A percentile compares a stretch with the other conserved stretches of the same genome.
phyloP scores from a whole-genome alignment of 139 green algal species.

The Astrephomene gubernaculifera region DNA sequence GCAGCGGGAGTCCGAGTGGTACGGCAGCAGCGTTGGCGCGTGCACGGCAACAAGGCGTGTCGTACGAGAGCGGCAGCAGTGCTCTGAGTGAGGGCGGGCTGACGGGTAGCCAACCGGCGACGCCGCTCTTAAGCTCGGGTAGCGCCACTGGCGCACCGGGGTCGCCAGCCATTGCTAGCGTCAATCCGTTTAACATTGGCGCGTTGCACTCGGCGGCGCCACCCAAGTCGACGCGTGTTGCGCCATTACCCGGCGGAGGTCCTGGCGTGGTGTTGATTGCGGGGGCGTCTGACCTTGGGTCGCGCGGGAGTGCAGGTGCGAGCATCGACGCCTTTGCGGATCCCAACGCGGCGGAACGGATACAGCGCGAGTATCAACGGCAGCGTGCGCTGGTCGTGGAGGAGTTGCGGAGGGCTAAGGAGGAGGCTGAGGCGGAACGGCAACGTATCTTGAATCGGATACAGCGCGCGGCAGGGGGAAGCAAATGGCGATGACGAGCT shows the following conservation, averaged over 20 bases:
- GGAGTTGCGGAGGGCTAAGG: conserved; percentile 54
- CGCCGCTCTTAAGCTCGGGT: neutral
- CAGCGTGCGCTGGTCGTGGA: conserved; percentile 48
- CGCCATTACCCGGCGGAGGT: neutral
- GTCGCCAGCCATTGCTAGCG: neutral
- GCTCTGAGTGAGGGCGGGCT: neutral
- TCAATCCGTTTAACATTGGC: conserved; percentile 37
- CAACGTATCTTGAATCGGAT: conserved; percentile 54
- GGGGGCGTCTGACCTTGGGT: neutral
- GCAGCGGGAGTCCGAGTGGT: neutral
- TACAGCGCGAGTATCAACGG: conserved; percentile 53
- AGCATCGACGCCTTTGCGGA: neutral
- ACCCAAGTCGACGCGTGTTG: neutral
- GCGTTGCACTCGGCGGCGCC: conserved; percentile 3
- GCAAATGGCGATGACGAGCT: conserved; percentile 38
- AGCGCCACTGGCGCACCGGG: too few relatives aligned
- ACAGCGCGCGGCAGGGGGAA: conserved; percentile 18
- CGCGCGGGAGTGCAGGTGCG: neutral
- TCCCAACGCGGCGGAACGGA: neutral
- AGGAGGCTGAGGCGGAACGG: conserved; percentile 53
- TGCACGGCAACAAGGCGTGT: neutral
- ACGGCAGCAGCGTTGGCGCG: neutral
- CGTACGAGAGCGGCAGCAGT: neutral
- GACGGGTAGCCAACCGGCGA: neutral
- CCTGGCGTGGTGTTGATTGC: neutral